phyloP scores from a whole-genome alignment of 2,329 filamentous ascomycete genomes.

The Ilyonectria mors-panacis region DNA sequence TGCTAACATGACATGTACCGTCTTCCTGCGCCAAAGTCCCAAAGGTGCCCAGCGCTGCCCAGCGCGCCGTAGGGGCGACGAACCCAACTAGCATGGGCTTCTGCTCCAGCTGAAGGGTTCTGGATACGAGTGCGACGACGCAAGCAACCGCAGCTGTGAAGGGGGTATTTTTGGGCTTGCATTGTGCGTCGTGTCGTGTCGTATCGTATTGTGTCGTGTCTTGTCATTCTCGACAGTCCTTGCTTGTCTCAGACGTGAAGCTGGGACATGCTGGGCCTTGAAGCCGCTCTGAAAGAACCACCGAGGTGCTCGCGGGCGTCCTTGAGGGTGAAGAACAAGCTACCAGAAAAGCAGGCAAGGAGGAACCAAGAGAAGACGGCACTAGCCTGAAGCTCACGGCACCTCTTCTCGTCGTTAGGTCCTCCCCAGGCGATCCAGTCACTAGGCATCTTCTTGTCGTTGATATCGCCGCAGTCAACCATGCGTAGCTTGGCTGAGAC shows the following conservation, averaged over 20 bases:
- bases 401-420: conserved; percentile 72
- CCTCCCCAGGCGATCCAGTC: conserved; percentile 77
- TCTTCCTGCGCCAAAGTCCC: conserved; percentile 28
- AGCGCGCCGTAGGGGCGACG: conserved; percentile 15
- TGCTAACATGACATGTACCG: conserved; percentile 25
- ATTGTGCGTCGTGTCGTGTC: background rate
- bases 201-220: conserved; percentile 8
- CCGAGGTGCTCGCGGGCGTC: conserved; percentile 64
- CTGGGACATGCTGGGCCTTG: conserved; percentile 70
- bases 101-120: conserved; percentile 2
- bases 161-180: background rate
- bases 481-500: conserved; percentile 78
- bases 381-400: conserved; percentile 81
- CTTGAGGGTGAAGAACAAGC: conserved; percentile 69
- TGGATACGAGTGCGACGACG: conserved; percentile 12
- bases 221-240: background rate
- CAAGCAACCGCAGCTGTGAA: background rate
- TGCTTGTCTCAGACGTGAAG: conserved; percentile 60
- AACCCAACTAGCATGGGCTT: conserved; percentile 18
- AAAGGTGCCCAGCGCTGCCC: conserved; percentile 13
- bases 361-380: conserved; percentile 87
- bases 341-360: conserved; percentile 72
- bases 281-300: conserved; percentile 58
- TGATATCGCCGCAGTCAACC: conserved; percentile 75
- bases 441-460: conserved; percentile 48